Base-by-base conservation (phyloP, 2,329 filamentous ascomycete species). In the Fusarium sambucinum region DNA sequence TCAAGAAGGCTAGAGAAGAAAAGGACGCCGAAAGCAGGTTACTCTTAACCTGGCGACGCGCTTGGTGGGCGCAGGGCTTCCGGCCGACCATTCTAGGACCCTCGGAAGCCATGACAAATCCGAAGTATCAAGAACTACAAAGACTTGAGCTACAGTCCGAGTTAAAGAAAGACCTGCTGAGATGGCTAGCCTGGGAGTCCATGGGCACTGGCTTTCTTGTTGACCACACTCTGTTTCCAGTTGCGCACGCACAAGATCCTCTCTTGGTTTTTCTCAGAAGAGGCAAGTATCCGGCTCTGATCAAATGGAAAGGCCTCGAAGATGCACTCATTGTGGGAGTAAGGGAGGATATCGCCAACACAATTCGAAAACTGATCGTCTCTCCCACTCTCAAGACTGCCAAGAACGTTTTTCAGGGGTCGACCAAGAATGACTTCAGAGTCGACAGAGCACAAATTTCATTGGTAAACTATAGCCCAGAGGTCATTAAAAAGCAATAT, bases 61-160 rank as follows among this genome's bases (percentile, higher is more conserved):
- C 95, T 4, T 98, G 95, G 94, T 98, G 93, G 92, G 93, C 94
- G 0, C 89, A 96, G 74, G 96, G 95, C 13, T 97, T 98, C 80
- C 89, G 86, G 66, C 95, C 96, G 0, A 85, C 96, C 10, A 91
- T 98, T 40, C 80, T 98, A 57, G 90, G 92, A 51, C 86, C 89
- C 17, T 88, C 87, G 2, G 95, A 98, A 76, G 94, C 94, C 19
- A 91, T 90, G 84, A 89, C 89, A 74, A 96, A 97, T 75, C 92
- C 92, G 1, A 80, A 92, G 21, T 97, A 95, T 76, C 84, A 89
- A 69, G 84, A 89, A 54, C 81, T 97, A 54, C 90, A 94, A 77
- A 78, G 78, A 33, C 78, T 88, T 59, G 81, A 87, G n/a, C 74
- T 94, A 30, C 84, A 89, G n/a, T 76, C 84, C 0, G 82, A 81